Base-by-base conservation (phyloP, 768 basidiomycete species). In the Suillus decipiens region DNA sequence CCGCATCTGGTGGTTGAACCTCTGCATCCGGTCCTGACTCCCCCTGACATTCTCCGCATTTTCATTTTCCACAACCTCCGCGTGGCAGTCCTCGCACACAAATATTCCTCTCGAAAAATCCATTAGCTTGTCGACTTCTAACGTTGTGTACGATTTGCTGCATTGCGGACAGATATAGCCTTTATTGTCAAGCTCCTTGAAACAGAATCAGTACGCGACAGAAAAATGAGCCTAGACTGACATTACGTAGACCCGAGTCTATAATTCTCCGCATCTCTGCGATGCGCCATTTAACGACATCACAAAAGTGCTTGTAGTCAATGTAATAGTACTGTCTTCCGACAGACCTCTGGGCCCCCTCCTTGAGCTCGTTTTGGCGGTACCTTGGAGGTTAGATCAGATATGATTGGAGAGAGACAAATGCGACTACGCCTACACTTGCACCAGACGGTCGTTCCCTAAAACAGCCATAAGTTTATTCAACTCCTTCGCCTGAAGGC, bases 241-340 rank as follows among this genome's bases (percentile, higher is more conserved):
- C 96, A 76, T 96, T 94, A 67, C 95, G 89, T 68, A 96, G 81
- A 60, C 88, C 89, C 37, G 90, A 88, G 77, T 99, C 95, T 66
- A 99, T 94, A 64, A 87, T 86, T 65, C 88, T 84, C 66, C 92
- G 85, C 93, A 98, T 95, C 72, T 92, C 91, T 5, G 93, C 93
- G 60, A 99, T 87, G 45, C 96, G 84, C 93, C 96, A 99, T 75
- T 99, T 98, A 76, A 96, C 92, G 53, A 99, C 95, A 76, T 99
- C 95, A 77, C 93, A 95, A 73, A 98, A 96, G 71, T 89, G 87
- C 70, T 94, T 87, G 76, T 96, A 95, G 78, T 99, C 90, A 73
- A 99, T 92, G 78, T 93, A 98, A 80, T 93, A 99, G 80, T 98
- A 99, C 71, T 93, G 90, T 70, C 90, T 89, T 66, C 90, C 90